phyloP scores from a whole-genome alignment of 331 rosid genomes.

The Saraca asoca region DNA sequence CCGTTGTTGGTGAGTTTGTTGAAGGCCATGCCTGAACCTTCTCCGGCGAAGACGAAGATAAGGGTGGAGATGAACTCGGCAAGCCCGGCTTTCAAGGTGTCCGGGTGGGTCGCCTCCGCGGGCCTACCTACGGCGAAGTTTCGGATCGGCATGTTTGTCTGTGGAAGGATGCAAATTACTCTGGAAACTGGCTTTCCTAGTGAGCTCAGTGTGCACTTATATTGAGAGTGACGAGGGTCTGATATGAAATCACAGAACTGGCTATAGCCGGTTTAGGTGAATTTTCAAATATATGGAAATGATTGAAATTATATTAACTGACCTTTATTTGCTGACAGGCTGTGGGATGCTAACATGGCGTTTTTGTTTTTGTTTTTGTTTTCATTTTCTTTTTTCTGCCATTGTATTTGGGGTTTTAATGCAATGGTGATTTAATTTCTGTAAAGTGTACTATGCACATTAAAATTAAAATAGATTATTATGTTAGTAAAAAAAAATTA shows the following conservation, averaged over 20 bases:
- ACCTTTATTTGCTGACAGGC: conserved; percentile 51
- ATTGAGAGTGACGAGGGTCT: conserved; percentile 34
- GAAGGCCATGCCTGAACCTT: conserved; percentile 82
- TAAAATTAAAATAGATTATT: too few species aligned
- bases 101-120: conserved; percentile 62
- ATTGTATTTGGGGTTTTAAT: too few species aligned
- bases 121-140: conserved; percentile 74
- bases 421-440: too few species aligned
- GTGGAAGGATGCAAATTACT: too few species aligned
- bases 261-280: conserved; percentile 62
- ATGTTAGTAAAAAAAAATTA: too few species aligned
- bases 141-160: conserved; percentile 66
- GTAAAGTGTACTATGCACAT: too few species aligned
- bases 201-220: conserved; percentile 34
- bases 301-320: background rate
- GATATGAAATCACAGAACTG: conserved; percentile 27
- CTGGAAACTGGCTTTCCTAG: background rate
- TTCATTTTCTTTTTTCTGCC: too few species aligned
- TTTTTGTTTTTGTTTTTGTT: background rate
- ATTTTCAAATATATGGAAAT: background rate
- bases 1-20: conserved; percentile 68
- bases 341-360: conserved; percentile 29
- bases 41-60: conserved; percentile 92
- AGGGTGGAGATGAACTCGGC: conserved; percentile 93
- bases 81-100: conserved; percentile 63